Evolutionary conservation across 129 eudicot species (phyloP).

Genomic region (Saussurea involucrata): DNA sequence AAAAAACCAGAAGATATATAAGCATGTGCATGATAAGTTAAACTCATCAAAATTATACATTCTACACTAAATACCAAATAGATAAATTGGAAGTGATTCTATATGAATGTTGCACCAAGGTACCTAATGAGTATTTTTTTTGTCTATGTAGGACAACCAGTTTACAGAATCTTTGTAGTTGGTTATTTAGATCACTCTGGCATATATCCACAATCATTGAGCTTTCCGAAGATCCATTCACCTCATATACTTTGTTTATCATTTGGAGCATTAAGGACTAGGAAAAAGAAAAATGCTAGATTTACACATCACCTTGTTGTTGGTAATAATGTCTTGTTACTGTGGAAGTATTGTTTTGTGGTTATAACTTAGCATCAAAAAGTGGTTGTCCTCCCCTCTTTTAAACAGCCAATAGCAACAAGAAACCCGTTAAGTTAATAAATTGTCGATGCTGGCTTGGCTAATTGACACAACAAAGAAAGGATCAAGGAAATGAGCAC

Average conservation of each 20-base stretch:
- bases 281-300: neutral
- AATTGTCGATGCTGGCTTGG: neutral
- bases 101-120: neutral
- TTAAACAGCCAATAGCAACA: neutral
- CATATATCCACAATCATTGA: neutral
- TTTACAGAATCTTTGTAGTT: neutral
- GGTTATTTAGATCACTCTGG: neutral
- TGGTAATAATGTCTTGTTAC: neutral
- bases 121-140: neutral
- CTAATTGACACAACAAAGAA: neutral
- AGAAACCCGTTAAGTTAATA: neutral
- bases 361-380: neutral
- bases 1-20: slow-evolving; percentile 17
- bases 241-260: neutral
- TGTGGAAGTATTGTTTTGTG: neutral
- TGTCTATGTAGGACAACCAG: neutral
- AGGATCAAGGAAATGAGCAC: too few relatives aligned
- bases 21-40: neutral
- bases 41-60: neutral
- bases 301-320: too few relatives aligned
- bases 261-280: neutral
- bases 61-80: neutral
- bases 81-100: neutral
- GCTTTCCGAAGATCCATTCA: neutral
- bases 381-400: neutral